A percentile compares a stretch with the other conserved stretches of the same genome.
Evolutionary conservation across 495 filamentous ascomycete genomes (phyloP).

Genomic region (Talaromyces adpressus): DNA sequence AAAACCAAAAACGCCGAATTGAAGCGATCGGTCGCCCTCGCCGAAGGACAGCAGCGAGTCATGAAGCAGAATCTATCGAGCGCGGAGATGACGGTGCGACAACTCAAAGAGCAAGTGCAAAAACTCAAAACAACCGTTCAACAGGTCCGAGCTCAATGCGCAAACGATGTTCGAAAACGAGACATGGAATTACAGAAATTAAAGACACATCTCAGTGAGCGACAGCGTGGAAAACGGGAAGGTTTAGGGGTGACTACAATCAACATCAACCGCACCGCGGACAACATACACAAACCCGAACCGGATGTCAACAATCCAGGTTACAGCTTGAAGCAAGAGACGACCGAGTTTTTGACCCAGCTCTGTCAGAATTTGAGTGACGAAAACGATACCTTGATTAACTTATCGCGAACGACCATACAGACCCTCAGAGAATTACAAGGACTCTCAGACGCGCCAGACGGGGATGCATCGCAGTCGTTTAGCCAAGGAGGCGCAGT

Average conservation of each 20-base stretch:
- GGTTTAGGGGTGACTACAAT: slow-evolving; percentile 43
- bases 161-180: slow-evolving; percentile 86
- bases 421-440: slow-evolving; percentile 70
- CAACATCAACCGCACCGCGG: slow-evolving; percentile 36
- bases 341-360: slow-evolving; percentile 85
- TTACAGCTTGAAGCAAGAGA: slow-evolving; percentile 77
- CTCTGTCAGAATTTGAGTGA: slow-evolving; percentile 83
- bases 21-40: slow-evolving; percentile 64
- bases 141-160: slow-evolving; percentile 80
- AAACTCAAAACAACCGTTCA: slow-evolving; percentile 67
- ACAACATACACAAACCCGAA: slow-evolving; percentile 32
- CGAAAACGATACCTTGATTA: slow-evolving; percentile 82
- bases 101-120: slow-evolving; percentile 71
- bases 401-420: slow-evolving; percentile 62
- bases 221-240: slow-evolving; percentile 42
- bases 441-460: slow-evolving; percentile 54
- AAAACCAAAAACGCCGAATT: slow-evolving; percentile 65
- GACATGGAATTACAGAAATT: slow-evolving; percentile 82
- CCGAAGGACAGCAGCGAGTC: slow-evolving; percentile 65
- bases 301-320: slow-evolving; percentile 48
- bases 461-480: slow-evolving; percentile 25
- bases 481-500: slow-evolving; percentile 26
- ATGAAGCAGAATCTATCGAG: slow-evolving; percentile 60
- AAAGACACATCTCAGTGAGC: slow-evolving; percentile 70
- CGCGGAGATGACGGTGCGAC: slow-evolving; percentile 61